phyloP scores from a whole-genome alignment of 176 grass and related monocot species.

The Oryza australiensis region DNA sequence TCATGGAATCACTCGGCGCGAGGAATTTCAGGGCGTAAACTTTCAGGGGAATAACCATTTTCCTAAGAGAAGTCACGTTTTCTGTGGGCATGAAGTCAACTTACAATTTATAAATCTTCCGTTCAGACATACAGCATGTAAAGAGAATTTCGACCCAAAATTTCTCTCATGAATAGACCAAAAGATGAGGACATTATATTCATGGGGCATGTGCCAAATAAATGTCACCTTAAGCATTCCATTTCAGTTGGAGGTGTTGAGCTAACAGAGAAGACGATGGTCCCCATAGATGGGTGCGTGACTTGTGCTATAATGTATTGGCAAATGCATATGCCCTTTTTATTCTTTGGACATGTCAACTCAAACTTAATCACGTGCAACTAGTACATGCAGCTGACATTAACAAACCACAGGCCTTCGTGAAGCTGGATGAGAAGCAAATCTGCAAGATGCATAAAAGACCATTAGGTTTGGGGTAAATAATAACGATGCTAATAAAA shows the following conservation, averaged over 20 bases:
- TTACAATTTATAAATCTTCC: conserved; percentile 26
- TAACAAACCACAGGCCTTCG: conserved; percentile 6
- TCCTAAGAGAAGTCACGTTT: conserved; percentile 7
- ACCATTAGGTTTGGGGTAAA: conserved; percentile 20
- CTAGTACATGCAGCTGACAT: conserved; percentile 23
- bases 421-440: conserved; percentile 24
- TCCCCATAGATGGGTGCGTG: conserved; percentile 20
- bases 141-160: conserved; percentile 39
- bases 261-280: neutral
- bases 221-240: conserved; percentile 25
- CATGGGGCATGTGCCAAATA: conserved; percentile 17
- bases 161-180: conserved; percentile 27
- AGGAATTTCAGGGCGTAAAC: conserved; percentile 48
- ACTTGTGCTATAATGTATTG: neutral
- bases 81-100: neutral
- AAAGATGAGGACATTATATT: conserved; percentile 12
- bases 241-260: conserved; percentile 21
- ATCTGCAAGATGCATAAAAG: conserved; percentile 30
- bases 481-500: neutral
- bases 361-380: conserved; percentile 23
- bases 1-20: conserved; percentile 13
- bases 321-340: conserved; percentile 19
- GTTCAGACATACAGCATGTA: neutral
- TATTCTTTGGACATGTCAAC: conserved; percentile 21
- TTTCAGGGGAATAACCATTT: conserved; percentile 12